phyloP scores from a whole-genome alignment of 257 asterid genomes.

The Petunia secreta region DNA sequence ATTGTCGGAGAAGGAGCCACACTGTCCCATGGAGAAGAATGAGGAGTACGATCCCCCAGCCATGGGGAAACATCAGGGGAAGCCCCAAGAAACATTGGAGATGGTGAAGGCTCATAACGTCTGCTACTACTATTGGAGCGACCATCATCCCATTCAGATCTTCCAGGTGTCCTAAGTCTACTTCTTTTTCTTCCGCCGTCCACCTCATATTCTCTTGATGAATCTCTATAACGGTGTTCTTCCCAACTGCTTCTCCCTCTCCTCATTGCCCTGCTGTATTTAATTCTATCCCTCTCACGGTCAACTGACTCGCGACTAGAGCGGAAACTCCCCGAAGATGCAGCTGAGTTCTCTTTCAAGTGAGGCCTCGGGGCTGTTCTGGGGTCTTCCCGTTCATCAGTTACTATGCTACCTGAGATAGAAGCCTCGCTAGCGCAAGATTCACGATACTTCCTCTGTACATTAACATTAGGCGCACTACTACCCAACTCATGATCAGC shows the following conservation, averaged over 20 bases:
- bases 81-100: conserved; percentile 81
- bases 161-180: conserved; percentile 68
- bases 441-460: conserved; percentile 71
- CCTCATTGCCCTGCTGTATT: conserved; percentile 38
- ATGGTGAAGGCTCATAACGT: conserved; percentile 67
- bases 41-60: conserved; percentile 87
- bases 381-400: conserved; percentile 40
- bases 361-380: conserved; percentile 42
- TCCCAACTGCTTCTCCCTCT: conserved; percentile 46
- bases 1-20: conserved; percentile 86
- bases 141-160: conserved; percentile 36
- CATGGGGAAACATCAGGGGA: conserved; percentile 98
- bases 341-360: conserved; percentile 39
- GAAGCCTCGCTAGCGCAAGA: conserved; percentile 46
- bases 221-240: conserved; percentile 60
- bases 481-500: conserved; percentile 51
- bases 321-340: conserved; percentile 56
- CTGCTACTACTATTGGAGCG: conserved; percentile 53
- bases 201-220: conserved; percentile 46
- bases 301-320: conserved; percentile 46
- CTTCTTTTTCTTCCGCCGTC: conserved; percentile 61
- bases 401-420: conserved; percentile 62
- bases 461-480: conserved; percentile 33
- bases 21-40: conserved; percentile 89
- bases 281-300: conserved; percentile 37